A percentile compares a stretch with the other conserved stretches of the same genome.
These are phyloP conservation scores for Fraxinus quadrangulata DNA, from an alignment of 257 asterid species.

Conservation along the genomic window DNA sequence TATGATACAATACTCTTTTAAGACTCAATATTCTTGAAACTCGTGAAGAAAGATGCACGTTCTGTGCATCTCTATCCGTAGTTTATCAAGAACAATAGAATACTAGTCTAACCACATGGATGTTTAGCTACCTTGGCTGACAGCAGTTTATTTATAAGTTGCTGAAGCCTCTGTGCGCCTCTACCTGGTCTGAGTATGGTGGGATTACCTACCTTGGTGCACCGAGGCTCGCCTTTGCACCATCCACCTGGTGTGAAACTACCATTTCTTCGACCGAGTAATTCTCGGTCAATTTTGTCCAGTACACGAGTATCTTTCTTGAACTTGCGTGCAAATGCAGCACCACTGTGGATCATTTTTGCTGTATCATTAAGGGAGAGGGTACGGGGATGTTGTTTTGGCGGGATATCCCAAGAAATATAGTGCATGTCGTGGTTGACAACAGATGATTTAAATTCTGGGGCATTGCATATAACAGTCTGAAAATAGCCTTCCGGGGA, in stretches of 20 bases:
- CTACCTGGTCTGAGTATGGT: constrained; percentile 63
- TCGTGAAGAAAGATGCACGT: neutral
- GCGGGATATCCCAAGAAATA: constrained; percentile 90
- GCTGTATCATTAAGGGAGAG: constrained; percentile 69
- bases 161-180: constrained; percentile 68
- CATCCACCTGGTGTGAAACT: constrained; percentile 91
- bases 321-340: constrained; percentile 96
- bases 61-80: neutral
- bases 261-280: constrained; percentile 62
- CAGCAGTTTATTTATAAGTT: constrained; percentile 52
- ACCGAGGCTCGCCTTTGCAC: constrained; percentile 72
- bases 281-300: constrained; percentile 66
- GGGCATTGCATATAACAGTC: constrained; percentile 89
- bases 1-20: neutral
- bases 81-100: constrained; percentile 26
- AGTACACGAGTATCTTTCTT: constrained; percentile 47
- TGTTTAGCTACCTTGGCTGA: constrained; percentile 34
- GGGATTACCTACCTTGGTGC: constrained; percentile 68
- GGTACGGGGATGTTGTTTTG: constrained; percentile 77
- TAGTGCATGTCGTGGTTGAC: constrained; percentile 95
- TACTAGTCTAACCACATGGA: constrained; percentile 60
- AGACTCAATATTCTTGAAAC: neutral
- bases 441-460: constrained; percentile 66
- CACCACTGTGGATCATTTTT: constrained; percentile 61
- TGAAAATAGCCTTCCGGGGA: constrained; percentile 98